Base-by-base conservation (phyloP, 495 filamentous ascomycete genomes). In the Pyrenopolyporus hunteri region DNA sequence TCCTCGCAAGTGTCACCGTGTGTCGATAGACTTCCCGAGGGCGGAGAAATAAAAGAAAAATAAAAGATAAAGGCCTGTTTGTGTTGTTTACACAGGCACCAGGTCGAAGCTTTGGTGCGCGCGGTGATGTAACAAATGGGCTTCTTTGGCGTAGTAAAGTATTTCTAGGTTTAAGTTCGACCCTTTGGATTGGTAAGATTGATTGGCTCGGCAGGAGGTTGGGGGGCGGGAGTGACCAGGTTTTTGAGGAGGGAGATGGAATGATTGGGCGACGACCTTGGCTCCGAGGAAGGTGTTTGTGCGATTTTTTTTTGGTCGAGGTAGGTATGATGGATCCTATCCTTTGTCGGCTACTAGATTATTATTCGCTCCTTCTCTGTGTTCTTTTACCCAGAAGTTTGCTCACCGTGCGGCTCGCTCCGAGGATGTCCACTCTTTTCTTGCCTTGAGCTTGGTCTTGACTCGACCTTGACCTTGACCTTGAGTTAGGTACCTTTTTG, bases 81-180 rank as follows among this genome's bases (percentile, higher is more conserved):
- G 63, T 66, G 59, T 66, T 66, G 63, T 66, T 66, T 66, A 66
- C 63, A 61, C 63, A 66, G 52, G 47, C 31, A 37, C 32, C 11
- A 32, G 56, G 25, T 65, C 42, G 62, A 65, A 59, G 51, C 45
- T 59, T 57, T 55, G 62, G 62, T 65, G 57, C 63, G 63, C 63
- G 63, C 62, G 63, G 66, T 71, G 69, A 71, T 71, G 69, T 69
- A 71, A 71, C 69, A 64, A 71, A 69, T 66, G 52, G 60, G 62
- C 68, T 70, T 64, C 37, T 63, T 63, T 59, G 56, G 51, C 37
- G 54, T 58, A 64, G 46, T 63, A 49, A 28, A 22, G 54, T 61
- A 68, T 59, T 26, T 49, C 56, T 49, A 60, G 59, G 51, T 66
- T 11, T 44, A 60, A 62, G 51, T 66, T 11, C 42, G 48, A 57